Evolutionary conservation across 2,329 filamentous ascomycete genomes (phyloP).

Genomic region (Diaporthe velutina): DNA sequence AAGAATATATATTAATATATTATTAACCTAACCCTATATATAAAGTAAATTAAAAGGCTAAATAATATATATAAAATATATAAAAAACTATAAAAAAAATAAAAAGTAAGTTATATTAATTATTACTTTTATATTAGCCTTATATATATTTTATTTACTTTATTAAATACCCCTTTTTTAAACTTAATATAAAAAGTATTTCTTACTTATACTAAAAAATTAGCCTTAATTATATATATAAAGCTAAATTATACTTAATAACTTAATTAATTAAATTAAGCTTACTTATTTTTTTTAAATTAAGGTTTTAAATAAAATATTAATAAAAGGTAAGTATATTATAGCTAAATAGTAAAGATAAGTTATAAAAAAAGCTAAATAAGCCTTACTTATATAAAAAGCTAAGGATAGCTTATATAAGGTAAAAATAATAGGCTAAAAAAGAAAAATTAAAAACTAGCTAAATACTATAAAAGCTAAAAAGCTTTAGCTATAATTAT

Average conservation of each 20-base stretch:
- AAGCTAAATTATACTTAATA: neutral
- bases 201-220: neutral
- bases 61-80: too few species aligned
- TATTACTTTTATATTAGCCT: too few species aligned
- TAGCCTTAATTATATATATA: neutral
- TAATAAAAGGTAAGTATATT: neutral
- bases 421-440: neutral
- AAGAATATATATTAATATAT: too few species aligned
- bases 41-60: too few species aligned
- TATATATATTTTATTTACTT: too few species aligned
- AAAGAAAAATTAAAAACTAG: neutral
- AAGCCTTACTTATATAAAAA: neutral
- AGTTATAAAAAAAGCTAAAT: neutral
- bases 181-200: neutral
- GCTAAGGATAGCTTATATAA: neutral
- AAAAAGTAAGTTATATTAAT: too few species aligned
- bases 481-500: too few species aligned
- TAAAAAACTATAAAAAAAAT: too few species aligned
- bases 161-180: neutral
- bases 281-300: neutral
- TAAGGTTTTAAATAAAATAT: neutral
- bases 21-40: too few species aligned
- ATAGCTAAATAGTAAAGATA: neutral
- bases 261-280: neutral
- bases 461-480: neutral